Evolutionary conservation across 352 stramenopile species (phyloP).

Genomic region (Phytophthora fragariae): DNA sequence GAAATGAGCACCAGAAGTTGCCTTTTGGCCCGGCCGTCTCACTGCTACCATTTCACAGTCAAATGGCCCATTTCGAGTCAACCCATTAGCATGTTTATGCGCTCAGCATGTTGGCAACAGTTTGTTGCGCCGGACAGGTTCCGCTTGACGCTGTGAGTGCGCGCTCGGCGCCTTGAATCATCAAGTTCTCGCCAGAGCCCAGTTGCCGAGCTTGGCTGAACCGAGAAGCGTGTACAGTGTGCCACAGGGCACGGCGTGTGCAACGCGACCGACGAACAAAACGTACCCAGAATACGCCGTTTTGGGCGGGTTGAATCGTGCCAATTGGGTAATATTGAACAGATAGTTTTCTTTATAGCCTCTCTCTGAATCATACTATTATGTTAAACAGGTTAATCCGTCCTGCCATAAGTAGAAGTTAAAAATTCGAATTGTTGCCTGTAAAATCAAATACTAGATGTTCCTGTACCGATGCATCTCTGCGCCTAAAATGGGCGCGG

Average conservation of each 20-base stretch:
- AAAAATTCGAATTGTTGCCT: too few relatives aligned
- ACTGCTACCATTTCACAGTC: neutral
- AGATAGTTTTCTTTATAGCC: too few relatives aligned
- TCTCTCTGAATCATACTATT: too few relatives aligned
- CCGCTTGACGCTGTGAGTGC: constrained; percentile 1
- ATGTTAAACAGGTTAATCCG: too few relatives aligned
- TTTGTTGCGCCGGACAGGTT: constrained; percentile 17
- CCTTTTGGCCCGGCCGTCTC: constrained; percentile 19
- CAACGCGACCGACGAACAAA: constrained; percentile 26
- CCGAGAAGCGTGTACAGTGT: neutral
- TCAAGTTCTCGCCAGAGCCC: too few relatives aligned
- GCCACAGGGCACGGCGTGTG: constrained; percentile 11
- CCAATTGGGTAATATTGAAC: constrained; percentile 1
- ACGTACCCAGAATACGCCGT: neutral
- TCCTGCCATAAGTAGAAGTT: too few relatives aligned
- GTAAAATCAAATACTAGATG: too few relatives aligned
- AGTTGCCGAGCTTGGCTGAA: neutral
- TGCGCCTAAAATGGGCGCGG: too few relatives aligned
- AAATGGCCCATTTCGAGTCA: constrained; percentile 9
- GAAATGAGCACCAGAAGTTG: constrained; percentile 11
- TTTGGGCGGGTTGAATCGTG: constrained; percentile 8
- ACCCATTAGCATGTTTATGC: constrained; percentile 26
- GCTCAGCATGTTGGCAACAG: too few relatives aligned
- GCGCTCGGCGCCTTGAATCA: neutral
- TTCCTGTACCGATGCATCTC: too few relatives aligned